phyloP scores from a whole-genome alignment of 208 protist genomes.

The Kentomonas sorsogonicus region DNA sequence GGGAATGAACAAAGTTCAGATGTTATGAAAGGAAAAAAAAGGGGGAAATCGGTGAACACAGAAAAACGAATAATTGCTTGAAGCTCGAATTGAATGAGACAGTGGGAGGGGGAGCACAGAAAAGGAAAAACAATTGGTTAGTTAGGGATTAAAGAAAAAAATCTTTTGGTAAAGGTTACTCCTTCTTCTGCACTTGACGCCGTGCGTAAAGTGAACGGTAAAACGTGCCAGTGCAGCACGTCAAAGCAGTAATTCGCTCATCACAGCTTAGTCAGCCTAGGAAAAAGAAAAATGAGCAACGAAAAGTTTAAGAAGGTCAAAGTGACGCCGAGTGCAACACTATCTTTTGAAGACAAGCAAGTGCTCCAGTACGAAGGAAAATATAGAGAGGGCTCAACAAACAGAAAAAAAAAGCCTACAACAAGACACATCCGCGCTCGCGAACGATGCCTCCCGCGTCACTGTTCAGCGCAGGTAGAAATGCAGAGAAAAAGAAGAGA shows the following conservation, averaged over 20 bases:
- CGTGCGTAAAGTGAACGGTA: too few species aligned
- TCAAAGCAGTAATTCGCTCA: slow-evolving; percentile 1
- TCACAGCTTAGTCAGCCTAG: background rate
- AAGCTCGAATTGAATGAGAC: too few species aligned
- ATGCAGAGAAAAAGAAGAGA: background rate
- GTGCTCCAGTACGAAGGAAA: too few species aligned
- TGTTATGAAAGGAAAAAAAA: slow-evolving; percentile 15
- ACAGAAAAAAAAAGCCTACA: slow-evolving; percentile 1
- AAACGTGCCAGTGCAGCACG: too few species aligned
- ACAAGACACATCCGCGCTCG: too few species aligned
- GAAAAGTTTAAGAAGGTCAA: background rate
- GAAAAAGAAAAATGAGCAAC: slow-evolving; percentile 10
- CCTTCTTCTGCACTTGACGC: too few species aligned
- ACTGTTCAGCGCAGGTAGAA: too few species aligned
- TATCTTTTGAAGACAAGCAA: slow-evolving; percentile 8
- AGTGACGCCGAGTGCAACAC: background rate
- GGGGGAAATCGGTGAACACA: background rate
- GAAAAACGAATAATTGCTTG: too few species aligned
- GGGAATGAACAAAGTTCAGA: background rate
- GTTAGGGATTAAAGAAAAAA: background rate
- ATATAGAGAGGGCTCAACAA: slow-evolving; percentile 6
- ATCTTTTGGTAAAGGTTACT: slow-evolving; percentile 11
- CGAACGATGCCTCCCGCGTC: too few species aligned
- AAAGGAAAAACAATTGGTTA: slow-evolving; percentile 13
- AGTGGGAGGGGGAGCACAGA: slow-evolving; percentile 1